Conservation (phyloP, 2,329 filamentous ascomycete species). For the Colletotrichum tropicicola region DNA sequence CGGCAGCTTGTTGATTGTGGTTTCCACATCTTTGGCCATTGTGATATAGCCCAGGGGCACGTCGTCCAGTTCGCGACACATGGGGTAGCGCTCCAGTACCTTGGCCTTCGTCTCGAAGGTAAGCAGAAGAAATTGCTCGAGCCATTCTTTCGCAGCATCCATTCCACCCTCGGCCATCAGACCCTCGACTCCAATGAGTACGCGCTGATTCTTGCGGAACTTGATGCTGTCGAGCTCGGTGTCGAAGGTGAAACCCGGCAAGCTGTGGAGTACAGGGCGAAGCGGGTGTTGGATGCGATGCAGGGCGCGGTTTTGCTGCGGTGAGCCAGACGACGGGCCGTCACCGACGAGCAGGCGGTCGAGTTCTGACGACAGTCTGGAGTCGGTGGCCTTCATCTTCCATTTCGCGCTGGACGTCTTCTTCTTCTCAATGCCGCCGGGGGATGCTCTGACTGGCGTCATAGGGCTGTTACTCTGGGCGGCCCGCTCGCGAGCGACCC, state of each 20-base stretch:
- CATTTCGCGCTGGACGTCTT: neutral
- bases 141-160: slow-evolving; percentile 5
- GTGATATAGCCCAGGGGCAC: slow-evolving; percentile 7
- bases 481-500: neutral
- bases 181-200: neutral
- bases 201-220: slow-evolving; percentile 4
- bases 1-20: neutral
- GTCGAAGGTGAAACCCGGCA: slow-evolving; percentile 14
- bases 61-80: slow-evolving; percentile 6
- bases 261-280: neutral
- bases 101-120: neutral
- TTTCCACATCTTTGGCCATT: slow-evolving; percentile 8
- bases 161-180: slow-evolving; percentile 1
- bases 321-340: neutral
- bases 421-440: slow-evolving; percentile 2
- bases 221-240: slow-evolving; percentile 13
- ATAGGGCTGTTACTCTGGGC: neutral
- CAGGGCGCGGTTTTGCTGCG: neutral
- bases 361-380: slow-evolving; percentile 6
- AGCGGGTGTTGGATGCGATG: slow-evolving; percentile 9
- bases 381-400: neutral
- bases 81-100: neutral
- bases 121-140: slow-evolving; percentile 10
- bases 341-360: slow-evolving; percentile 16
- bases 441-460: neutral